Evolutionary conservation across 768 basidiomycete species (phyloP).

Genomic region (Leucocoprinus birnbaumii): DNA sequence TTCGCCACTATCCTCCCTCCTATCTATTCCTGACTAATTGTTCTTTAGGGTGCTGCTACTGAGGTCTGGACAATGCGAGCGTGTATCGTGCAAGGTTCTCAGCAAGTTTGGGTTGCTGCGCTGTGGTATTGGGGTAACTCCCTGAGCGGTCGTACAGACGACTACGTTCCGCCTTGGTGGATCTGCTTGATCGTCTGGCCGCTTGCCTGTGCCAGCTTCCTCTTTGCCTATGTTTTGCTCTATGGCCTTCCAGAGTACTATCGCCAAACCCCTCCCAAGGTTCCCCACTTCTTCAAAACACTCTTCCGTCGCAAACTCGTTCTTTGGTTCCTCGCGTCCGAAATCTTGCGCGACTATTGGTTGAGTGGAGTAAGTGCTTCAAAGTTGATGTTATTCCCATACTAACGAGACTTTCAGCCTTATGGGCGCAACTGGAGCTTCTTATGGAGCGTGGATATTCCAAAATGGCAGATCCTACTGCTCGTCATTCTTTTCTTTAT

Average conservation of each 20-base stretch:
- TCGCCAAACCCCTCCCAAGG: constrained; percentile 90
- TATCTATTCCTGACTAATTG: constrained; percentile 12
- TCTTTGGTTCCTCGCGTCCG: constrained; percentile 92
- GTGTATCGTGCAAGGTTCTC: constrained; percentile 91
- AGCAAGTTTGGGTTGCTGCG: constrained; percentile 94
- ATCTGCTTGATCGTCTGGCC: constrained; percentile 84
- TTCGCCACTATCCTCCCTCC: background rate
- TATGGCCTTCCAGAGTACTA: constrained; percentile 92
- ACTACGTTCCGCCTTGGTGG: constrained; percentile 75
- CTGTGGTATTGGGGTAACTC: constrained; percentile 95
- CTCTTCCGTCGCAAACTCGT: constrained; percentile 90
- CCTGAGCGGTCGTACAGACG: constrained; percentile 53
- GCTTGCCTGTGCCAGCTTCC: constrained; percentile 66
- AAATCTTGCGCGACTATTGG: constrained; percentile 92
- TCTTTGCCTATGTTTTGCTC: constrained; percentile 81
- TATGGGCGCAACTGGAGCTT: constrained; percentile 95
- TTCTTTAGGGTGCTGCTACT: constrained; percentile 78
- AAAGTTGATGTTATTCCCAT: background rate
- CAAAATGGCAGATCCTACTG: constrained; percentile 80
- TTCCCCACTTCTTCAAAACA: constrained; percentile 88
- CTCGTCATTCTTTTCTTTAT: constrained; percentile 85
- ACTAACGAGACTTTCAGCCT: constrained; percentile 44
- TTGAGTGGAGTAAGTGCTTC: constrained; percentile 67
- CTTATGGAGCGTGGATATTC: constrained; percentile 82
- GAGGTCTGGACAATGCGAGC: constrained; percentile 93